Conservation (phyloP, 176 grass and related monocot species). For the Zea luxurians region DNA sequence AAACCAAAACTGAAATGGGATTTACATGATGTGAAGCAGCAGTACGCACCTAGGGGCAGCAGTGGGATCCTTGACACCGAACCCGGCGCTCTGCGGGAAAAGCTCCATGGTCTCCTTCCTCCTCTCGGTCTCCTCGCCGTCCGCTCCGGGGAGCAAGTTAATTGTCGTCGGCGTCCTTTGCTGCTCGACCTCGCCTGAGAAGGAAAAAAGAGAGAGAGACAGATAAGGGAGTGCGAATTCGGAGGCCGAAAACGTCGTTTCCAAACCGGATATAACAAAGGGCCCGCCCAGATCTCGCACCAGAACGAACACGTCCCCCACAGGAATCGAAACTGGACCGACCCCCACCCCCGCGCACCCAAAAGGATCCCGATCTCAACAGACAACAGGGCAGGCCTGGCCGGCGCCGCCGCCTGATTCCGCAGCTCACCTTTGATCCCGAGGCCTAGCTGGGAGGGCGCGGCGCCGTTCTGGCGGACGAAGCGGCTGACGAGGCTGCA, state of each 20-base stretch:
- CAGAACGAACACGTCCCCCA: neutral
- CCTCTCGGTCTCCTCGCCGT: slow-evolving; percentile 40
- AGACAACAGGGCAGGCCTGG: neutral
- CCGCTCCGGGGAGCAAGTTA: slow-evolving; percentile 50
- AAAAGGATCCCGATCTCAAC: neutral
- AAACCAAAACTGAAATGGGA: slow-evolving; percentile 8
- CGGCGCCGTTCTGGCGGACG: slow-evolving; percentile 82
- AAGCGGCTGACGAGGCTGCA: slow-evolving; percentile 86
- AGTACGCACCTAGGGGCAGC: slow-evolving; percentile 32
- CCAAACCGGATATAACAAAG: neutral
- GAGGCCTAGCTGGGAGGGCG: slow-evolving; percentile 64
- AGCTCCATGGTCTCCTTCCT: slow-evolving; percentile 73
- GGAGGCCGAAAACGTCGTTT: neutral
- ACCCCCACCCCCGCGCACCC: neutral
- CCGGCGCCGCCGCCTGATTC: too few relatives aligned
- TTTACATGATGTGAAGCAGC: neutral
- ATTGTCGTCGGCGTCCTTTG: slow-evolving; percentile 51
- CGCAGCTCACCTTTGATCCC: slow-evolving; percentile 60
- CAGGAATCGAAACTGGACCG: neutral
- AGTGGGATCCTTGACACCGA: slow-evolving; percentile 36
- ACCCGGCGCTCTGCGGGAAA: slow-evolving; percentile 79
- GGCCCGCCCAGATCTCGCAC: slow-evolving; percentile 38
- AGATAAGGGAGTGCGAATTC: slow-evolving; percentile 26
- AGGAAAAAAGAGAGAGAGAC: neutral
- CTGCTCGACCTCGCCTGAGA: slow-evolving; percentile 48